Base-by-base conservation (phyloP, 306 rosid genomes). In the Cucumis melo region DNA sequence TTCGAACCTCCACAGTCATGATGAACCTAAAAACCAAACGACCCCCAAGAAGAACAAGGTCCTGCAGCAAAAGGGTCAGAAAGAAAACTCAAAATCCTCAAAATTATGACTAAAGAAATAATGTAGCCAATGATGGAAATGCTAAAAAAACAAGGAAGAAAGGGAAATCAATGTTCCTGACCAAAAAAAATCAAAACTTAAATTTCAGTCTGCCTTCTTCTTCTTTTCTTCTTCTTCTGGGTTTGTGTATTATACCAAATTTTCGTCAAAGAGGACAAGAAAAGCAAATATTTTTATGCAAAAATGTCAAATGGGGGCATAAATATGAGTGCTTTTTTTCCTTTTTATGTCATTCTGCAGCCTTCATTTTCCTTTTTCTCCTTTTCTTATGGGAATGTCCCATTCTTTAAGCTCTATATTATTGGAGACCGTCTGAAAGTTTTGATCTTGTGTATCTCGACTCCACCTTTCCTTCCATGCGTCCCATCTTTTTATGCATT, bases 1-100 rank as follows among this genome's bases (percentile, higher is more conserved):
- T 85, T 82, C 80, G 89, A 64, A 82, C 79, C 81, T 81, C 96
- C 84, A 81, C 86, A 62, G 73, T 85, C 91, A 88, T 89, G 20
- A 54, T 64, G 36, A 79, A 20, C 68, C 56, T 83, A 54, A 60
- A 73, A 54, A 36, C 44, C 79, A 82, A 27, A 36, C 84, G 21
- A 82, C 86, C 82, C 82, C 81, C 84, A 78, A 34, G 72, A 82
- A 34, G 66, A 84, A 82, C 77, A 77, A 11, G 19, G 19, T 19
- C 36, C 27, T 27, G 38, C 39, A 11, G 10, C 27, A 55, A 34
- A 74, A 54, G 63, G 60, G 78, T 38, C 59, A 42, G 19, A 34
- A 59, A 17, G 19, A 63, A 78, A 73, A 46, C 23, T 39, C n/a
- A 55, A 16, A 54, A 16, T 0, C 53, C 29, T 19, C 67, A 56